Conservation (phyloP, 192 early-diverging fungal genomes). For the Linnemannia exigua region DNA sequence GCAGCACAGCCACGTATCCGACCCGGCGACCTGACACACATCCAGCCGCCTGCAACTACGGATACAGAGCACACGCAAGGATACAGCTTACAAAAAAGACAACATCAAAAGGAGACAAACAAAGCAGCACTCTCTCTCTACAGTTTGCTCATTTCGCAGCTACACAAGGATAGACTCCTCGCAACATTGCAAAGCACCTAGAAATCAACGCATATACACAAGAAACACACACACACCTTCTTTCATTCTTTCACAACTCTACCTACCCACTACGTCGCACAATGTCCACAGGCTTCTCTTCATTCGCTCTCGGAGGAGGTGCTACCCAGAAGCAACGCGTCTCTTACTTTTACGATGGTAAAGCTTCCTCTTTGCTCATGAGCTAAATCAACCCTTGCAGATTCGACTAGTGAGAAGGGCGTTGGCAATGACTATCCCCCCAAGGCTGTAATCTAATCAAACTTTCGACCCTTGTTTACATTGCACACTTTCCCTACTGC, state of each 20-base stretch:
- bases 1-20: not conserved
- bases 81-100: not conserved
- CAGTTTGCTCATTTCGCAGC: not conserved
- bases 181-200: not conserved
- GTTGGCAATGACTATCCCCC: not conserved
- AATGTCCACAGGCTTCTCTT: slow-evolving; percentile 52
- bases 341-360: slow-evolving; percentile 79
- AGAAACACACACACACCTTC: not conserved
- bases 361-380: not conserved
- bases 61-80: not conserved
- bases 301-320: slow-evolving; percentile 55
- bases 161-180: not conserved
- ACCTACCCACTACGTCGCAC: not conserved
- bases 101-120: not conserved
- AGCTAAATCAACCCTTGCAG: not conserved
- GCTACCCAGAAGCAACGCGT: slow-evolving; percentile 67
- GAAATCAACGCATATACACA: not conserved
- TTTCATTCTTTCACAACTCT: not conserved
- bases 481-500: not conserved
- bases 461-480: not conserved
- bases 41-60: not conserved
- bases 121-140: not conserved
- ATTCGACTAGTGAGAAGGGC: not conserved
- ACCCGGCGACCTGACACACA: not conserved
- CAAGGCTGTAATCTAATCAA: not conserved